Evolutionary conservation across 768 basidiomycete genomes (phyloP), one percentile per base, ranked within the genome.

Genomic region (Boletus sp.): DNA sequence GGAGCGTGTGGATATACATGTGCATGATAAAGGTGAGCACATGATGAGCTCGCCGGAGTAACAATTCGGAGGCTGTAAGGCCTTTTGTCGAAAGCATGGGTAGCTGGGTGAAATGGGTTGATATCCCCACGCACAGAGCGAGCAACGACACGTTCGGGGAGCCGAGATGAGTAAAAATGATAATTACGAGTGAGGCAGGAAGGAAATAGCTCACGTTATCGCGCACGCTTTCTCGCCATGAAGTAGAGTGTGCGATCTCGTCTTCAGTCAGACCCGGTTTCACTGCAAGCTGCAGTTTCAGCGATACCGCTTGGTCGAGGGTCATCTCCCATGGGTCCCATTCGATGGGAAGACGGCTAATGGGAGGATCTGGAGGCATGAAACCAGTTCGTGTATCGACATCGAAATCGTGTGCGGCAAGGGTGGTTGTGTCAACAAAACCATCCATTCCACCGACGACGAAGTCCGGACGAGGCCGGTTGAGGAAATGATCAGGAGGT

Each of bases 381-480:
- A 98, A 98, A 0, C 96, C 95, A 0, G 93, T 92, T 15, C 84
- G 77, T 10, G 87, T 85, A 68, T 95, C 93, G 55, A 98, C 90
- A 68, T 98, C 93, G 75, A 93, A 98, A 75, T 90, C 89, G 60
- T 89, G 87, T 3, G 87, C 85, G 10, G 88, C 87, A 54, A 89
- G 81, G 13, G 88, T 87, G 21, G 81, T 78, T 14, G 79, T 81
- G 56, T 83, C 82, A 41, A 74, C 64, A 19, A 58, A 57, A 3
- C 68, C 66, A 15, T 63, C 64, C 7, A 33, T 43, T 13, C 47
- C 46, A 38, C 65, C 67, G 3, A 70, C 47, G 17, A 68, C 45
- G 48, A 58, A 30, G 42, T 72, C 72, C 4, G 66, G 71, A 41
- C 72, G 75, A 21, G 70, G 65, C 15, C 70, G 73, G 9, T 60